These are phyloP conservation scores for Panellus pusillus DNA, from an alignment of 768 basidiomycete genomes.

Conservation along the genomic window DNA sequence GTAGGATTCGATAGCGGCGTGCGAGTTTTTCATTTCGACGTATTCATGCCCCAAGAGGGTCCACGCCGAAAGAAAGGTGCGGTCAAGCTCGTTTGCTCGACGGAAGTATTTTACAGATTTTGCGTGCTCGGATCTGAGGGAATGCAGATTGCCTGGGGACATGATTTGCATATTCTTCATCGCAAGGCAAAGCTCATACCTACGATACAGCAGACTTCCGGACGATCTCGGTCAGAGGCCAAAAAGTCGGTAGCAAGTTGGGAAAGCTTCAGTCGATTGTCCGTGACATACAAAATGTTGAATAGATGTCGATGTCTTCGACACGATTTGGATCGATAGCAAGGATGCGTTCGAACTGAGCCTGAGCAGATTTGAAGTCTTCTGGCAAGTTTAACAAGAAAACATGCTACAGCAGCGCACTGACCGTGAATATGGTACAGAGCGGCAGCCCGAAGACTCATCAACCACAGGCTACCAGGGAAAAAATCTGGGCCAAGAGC, in stretches of 20 bases:
- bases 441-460: constrained; percentile 82
- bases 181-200: constrained; percentile 52
- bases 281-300: constrained; percentile 95
- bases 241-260: constrained; percentile 91
- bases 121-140: constrained; percentile 88
- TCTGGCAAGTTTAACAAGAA: constrained; percentile 1
- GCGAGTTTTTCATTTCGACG: constrained; percentile 98
- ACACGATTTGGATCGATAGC: constrained; percentile 82
- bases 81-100: constrained; percentile 91
- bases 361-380: constrained; percentile 90
- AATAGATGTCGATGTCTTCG: constrained; percentile 94
- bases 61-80: constrained; percentile 96
- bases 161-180: not conserved
- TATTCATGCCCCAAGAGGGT: constrained; percentile 99
- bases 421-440: constrained; percentile 89
- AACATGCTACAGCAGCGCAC: constrained; percentile 24
- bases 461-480: constrained; percentile 80
- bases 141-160: constrained; percentile 90
- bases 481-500: constrained; percentile 72
- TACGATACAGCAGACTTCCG: constrained; percentile 94
- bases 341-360: constrained; percentile 82
- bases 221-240: constrained; percentile 85
- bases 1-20: constrained; percentile 98
- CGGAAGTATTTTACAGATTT: constrained; percentile 96
- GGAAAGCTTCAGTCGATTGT: constrained; percentile 84